Base-by-base conservation (phyloP, 495 filamentous ascomycete species). In the Parachaetomium inaequale region DNA sequence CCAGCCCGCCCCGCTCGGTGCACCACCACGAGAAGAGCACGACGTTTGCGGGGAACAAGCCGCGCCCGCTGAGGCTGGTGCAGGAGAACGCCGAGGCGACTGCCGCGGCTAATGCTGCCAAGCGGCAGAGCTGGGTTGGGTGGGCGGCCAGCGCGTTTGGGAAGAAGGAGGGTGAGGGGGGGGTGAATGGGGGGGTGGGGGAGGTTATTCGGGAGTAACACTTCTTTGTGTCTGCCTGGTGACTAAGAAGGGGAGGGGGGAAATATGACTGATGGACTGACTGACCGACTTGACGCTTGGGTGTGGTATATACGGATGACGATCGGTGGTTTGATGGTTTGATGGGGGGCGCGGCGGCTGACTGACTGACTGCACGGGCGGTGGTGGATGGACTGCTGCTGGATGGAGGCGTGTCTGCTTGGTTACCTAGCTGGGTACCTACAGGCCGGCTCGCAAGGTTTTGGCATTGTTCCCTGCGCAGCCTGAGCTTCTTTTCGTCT, bases 31-130 rank as follows among this genome's bases (percentile, higher is more conserved):
- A 86, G 42, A 86, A 89, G 73, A 79, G 75, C 61, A 83, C 81
- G 4, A 85, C 82, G 12, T 79, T 87, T 55, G 79, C 79, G 2
- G 88, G 88, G 6, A 92, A 86, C 64, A 91, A 91, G 68, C 82
- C 95, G 53, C 82, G 94, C 32, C 94, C 94, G 1, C 76, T 98
- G 69, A 80, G 93, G 43, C 81, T 98, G 12, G 94, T 98, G 58
- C 88, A 92, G 75, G 89, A 82, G 76, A 80, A 76, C 42, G 58
- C 64, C 17, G 69, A 70, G 62, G 60, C 67, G 19, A 54, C 66
- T 46, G 72, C 67, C 26, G 73, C 71, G 52, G 73, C 74, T 19
- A 64, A 64, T 10, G 70, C 67, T 14, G 74, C 69, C 32, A 75
- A 73, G 74, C 70, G 83, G 29, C 72, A 73, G 26, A 84, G 82